Percentiles rank a stretch among this genome's conserved stretches.
phyloP scores from a whole-genome alignment of 1,284 basidiomycete species.

The Mycocalia duriaeana region DNA sequence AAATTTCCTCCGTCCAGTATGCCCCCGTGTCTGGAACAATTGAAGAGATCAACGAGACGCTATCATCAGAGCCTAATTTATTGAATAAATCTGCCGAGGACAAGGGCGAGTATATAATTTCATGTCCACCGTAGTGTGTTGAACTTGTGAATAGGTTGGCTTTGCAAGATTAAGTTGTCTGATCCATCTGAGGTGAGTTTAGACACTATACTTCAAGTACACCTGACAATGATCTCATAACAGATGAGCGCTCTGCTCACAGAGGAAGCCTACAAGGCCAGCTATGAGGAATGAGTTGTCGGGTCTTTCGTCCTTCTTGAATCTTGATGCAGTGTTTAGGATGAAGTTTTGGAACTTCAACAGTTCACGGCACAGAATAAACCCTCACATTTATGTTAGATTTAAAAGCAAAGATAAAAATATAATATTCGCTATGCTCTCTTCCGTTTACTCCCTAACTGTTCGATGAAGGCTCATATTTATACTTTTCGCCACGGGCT shows the following conservation, averaged over 20 bases:
- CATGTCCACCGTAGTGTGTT: not conserved
- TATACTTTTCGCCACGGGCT: constrained; percentile 79
- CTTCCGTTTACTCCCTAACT: no score
- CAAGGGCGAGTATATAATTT: constrained; percentile 73
- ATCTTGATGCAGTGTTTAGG: no score
- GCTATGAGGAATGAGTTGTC: constrained; percentile 44
- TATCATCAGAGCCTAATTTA: constrained; percentile 71
- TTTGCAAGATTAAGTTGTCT: constrained; percentile 88
- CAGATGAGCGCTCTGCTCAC: constrained; percentile 76
- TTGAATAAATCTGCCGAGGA: constrained; percentile 89
- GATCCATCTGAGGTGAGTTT: constrained; percentile 69
- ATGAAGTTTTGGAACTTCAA: no score
- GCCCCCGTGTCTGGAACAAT: constrained; percentile 88
- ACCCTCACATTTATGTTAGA: no score
- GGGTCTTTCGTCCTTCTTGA: no score
- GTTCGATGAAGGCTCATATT: constrained; percentile 61
- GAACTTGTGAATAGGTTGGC: constrained; percentile 68
- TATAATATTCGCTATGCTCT: no score
- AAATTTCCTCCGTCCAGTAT: constrained; percentile 52
- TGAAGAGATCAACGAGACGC: constrained; percentile 72
- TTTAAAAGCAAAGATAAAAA: no score
- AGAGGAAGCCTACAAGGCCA: constrained; percentile 75
- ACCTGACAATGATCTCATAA: not conserved
- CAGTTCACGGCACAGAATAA: no score
- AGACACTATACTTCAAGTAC: not conserved